Evolutionary conservation across 495 filamentous ascomycete species (phyloP).

Genomic region (Bacidia gigantensis): DNA sequence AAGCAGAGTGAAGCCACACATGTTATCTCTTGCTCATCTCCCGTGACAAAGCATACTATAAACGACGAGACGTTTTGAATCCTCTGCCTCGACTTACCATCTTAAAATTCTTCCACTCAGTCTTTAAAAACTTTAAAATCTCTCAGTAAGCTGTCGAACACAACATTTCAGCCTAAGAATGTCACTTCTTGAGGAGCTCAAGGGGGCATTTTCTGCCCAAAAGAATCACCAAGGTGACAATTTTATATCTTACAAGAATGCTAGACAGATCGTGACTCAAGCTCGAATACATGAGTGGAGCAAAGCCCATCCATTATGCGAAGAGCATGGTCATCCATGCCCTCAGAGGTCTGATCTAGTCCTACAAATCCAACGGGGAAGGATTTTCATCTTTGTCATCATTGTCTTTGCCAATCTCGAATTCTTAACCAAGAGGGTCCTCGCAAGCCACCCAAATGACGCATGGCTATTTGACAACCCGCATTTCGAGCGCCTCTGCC

Average conservation of each 20-base stretch:
- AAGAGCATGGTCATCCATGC: conserved; percentile 7
- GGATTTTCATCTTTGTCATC: conserved; percentile 10
- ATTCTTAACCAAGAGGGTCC: conserved; percentile 8
- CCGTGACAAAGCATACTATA: no score
- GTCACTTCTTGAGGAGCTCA: conserved; percentile 12
- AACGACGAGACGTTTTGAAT: no score
- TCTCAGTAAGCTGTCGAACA: background rate
- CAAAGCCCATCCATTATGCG: conserved; percentile 10
- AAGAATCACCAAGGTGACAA: conserved; percentile 9
- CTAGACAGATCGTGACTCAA: conserved; percentile 6
- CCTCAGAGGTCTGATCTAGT: conserved; percentile 6
- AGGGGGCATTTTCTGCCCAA: conserved; percentile 2
- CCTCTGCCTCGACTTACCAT: background rate
- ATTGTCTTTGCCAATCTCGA: conserved; percentile 12
- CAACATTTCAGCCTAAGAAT: background rate
- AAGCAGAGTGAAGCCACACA: no score
- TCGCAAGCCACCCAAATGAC: conserved; percentile 7
- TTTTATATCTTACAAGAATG: conserved; percentile 6
- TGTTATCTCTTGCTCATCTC: no score
- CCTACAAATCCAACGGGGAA: background rate
- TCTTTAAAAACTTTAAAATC: background rate
- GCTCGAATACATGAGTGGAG: conserved; percentile 8
- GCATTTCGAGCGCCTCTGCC: conserved; percentile 5
- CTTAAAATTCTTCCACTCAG: background rate
- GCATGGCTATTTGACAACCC: conserved; percentile 5